Base-by-base conservation (phyloP, 106 monocot species). In the Posidonia australis region DNA sequence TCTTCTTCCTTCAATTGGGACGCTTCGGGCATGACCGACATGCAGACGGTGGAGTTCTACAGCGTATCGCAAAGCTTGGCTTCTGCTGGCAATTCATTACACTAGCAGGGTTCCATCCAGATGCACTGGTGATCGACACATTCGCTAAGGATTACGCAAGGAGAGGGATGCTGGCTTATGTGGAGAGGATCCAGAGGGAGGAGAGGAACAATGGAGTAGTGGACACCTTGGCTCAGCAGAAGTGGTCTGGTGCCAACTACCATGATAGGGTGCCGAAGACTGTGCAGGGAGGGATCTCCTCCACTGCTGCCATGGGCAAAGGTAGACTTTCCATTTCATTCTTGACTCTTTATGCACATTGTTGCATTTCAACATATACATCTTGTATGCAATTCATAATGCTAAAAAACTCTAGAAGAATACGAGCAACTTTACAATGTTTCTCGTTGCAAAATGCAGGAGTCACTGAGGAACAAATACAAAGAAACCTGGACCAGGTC, bases 1-100 rank as follows among this genome's bases (percentile, higher is more conserved):
- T 93, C 93, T 23, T 89, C 93, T 22, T 93, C 93, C 28, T 93
- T 93, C 80, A 93, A 93, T 63, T 93, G 93, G 93, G 93, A 93
- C 41, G 88, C 85, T 6, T 83, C 93, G 17, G 89, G 89, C 47
- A 93, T 93, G 93, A 79, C 47, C 25, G 86, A 93, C 62, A 70
- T 46, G 44, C 63, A 86, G 63, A 93, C 89, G 93, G 32, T 60
- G 44, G 85, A 79, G 0, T 94, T 94, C 77, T 94, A 5, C 93
- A 89, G 17, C 69, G 59, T 63, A 86, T 94, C 0, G 93, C 89
- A 9, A 83, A 44, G 71, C 71, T 94, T 13, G 93, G 93, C 0
- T 94, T 73, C 72, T 80, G 80, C 31, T 93, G 93, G 93, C 93
- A 93, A 79, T 93, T 93, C 75, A 93, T 93, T 44, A 93, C 93